These are phyloP conservation scores for Hippophae gyantsensis DNA, from an alignment of 306 rosid genomes.

Conservation along the genomic window DNA sequence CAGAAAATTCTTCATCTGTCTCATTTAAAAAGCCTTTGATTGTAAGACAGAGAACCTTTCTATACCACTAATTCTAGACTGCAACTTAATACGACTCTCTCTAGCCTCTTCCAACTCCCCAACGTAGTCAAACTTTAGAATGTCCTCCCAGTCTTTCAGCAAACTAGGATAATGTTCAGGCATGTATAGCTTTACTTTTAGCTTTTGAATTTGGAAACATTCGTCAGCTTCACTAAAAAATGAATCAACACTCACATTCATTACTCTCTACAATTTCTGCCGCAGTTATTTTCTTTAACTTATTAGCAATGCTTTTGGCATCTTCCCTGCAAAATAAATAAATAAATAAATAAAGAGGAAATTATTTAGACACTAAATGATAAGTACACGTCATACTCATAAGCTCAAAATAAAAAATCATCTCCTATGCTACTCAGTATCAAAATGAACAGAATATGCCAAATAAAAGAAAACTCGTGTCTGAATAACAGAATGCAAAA, in stretches of 20 bases:
- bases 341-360: too few relatives aligned
- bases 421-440: too few relatives aligned
- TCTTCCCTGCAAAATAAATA: slow-evolving; percentile 36
- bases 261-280: slow-evolving; percentile 67
- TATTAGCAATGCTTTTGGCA: slow-evolving; percentile 54
- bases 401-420: too few relatives aligned
- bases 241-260: slow-evolving; percentile 58
- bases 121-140: slow-evolving; percentile 44
- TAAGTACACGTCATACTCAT: too few relatives aligned
- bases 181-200: slow-evolving; percentile 49
- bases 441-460: too few relatives aligned
- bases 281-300: slow-evolving; percentile 71
- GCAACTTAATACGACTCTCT: slow-evolving; percentile 44
- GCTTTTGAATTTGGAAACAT: slow-evolving; percentile 67
- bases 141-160: slow-evolving; percentile 53
- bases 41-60: slow-evolving; percentile 25
- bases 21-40: slow-evolving; percentile 24
- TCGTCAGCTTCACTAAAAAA: slow-evolving; percentile 20
- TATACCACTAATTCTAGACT: slow-evolving; percentile 66
- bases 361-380: too few relatives aligned
- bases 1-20: slow-evolving; percentile 32
- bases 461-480: too few relatives aligned
- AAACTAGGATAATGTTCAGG: slow-evolving; percentile 55
- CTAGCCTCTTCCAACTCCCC: slow-evolving; percentile 75
- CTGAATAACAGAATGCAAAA: too few relatives aligned